Conservation (phyloP, 1,139 yeast species). For the Pichia sp. region DNA sequence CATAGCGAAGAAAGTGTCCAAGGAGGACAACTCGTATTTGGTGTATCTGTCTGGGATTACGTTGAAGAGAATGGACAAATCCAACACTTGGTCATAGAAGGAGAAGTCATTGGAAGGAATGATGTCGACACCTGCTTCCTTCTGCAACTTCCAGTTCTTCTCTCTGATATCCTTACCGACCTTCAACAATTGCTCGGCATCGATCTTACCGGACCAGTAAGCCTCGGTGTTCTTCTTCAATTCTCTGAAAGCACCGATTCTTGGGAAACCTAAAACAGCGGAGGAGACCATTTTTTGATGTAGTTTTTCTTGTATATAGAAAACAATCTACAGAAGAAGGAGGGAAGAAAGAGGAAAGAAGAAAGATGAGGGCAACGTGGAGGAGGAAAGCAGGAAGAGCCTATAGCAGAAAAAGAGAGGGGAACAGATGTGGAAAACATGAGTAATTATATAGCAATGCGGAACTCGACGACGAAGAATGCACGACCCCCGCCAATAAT, state of each 20-base stretch:
- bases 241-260: slow-evolving; percentile 98
- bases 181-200: slow-evolving; percentile 80
- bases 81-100: slow-evolving; percentile 94
- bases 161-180: slow-evolving; percentile 95
- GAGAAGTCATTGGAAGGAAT: slow-evolving; percentile 98
- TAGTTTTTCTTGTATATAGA: slow-evolving; percentile 2
- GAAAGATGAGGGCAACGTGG: too few relatives aligned
- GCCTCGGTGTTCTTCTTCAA: slow-evolving; percentile 97
- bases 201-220: slow-evolving; percentile 94
- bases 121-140: slow-evolving; percentile 94
- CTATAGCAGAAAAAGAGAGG: slow-evolving; percentile 4
- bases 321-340: slow-evolving; percentile 5
- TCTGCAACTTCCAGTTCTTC: slow-evolving; percentile 95
- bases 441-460: not conserved
- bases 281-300: slow-evolving; percentile 78
- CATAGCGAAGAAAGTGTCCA: slow-evolving; percentile 97
- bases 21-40: slow-evolving; percentile 81
- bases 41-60: slow-evolving; percentile 96
- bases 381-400: not conserved
- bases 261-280: slow-evolving; percentile 98
- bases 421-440: not conserved
- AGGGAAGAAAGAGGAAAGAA: not conserved
- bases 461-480: not conserved
- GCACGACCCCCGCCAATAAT: not conserved
- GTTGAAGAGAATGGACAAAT: slow-evolving; percentile 86